Evolutionary conservation across 495 filamentous ascomycete species (phyloP).

Genomic region (Tuber brumale): DNA sequence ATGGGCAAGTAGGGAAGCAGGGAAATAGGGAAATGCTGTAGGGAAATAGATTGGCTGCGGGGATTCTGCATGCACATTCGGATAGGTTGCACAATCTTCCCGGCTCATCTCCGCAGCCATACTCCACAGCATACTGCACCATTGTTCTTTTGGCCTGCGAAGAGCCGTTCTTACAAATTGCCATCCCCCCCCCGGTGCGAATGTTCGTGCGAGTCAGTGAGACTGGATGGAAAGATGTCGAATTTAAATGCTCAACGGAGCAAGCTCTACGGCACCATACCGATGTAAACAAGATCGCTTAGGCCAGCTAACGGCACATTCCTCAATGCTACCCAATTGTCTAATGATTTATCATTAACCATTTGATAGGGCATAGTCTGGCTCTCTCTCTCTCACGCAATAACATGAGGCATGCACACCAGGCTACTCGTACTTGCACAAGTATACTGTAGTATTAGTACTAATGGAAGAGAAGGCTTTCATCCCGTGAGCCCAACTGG

Average conservation of each 20-base stretch:
- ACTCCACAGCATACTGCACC: neutral
- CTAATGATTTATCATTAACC: neutral
- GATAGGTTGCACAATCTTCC: neutral
- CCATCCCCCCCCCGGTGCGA: neutral
- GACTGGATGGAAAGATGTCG: neutral
- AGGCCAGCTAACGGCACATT: neutral
- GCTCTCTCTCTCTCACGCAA: neutral
- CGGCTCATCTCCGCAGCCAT: neutral
- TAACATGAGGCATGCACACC: neutral
- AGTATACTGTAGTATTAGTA: too few species aligned
- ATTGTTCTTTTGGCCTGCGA: neutral
- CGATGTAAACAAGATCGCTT: neutral
- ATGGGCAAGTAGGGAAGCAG: too few species aligned
- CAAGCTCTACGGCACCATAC: neutral
- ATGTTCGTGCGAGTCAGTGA: neutral
- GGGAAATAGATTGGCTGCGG: neutral
- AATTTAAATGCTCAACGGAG: neutral
- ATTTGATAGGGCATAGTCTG: neutral
- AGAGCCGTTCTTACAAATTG: slow-evolving; percentile 1
- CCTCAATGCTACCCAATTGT: neutral
- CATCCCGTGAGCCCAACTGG: neutral
- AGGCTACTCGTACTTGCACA: neutral
- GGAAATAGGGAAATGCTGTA: neutral
- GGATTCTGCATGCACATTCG: neutral
- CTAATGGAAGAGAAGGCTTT: neutral